Percentiles rank a stretch among this genome's conserved stretches.
Evolutionary conservation across 2,329 filamentous ascomycete species (phyloP).

Genomic region (Trichoderma lentiforme): DNA sequence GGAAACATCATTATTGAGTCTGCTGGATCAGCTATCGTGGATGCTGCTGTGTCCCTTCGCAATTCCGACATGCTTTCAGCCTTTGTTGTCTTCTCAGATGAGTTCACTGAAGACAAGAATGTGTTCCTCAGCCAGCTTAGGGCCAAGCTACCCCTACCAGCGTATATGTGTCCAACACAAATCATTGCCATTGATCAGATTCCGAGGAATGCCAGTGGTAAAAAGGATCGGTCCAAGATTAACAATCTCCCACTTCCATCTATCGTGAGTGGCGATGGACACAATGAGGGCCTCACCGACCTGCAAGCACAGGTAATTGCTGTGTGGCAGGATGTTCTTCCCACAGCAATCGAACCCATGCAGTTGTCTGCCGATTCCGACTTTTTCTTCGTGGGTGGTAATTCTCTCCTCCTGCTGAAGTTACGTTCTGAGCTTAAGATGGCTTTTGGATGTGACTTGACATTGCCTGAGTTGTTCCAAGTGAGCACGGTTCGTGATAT

Average conservation of each 20-base stretch:
- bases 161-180: background rate
- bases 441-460: background rate
- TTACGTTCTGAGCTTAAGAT: background rate
- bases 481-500: background rate
- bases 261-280: background rate
- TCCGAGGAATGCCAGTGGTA: background rate
- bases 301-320: background rate
- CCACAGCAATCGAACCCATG: background rate
- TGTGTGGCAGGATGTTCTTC: background rate
- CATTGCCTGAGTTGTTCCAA: background rate
- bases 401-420: background rate
- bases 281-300: background rate
- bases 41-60: background rate
- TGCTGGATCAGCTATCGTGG: background rate
- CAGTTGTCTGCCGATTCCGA: background rate
- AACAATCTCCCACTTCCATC: background rate
- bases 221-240: background rate
- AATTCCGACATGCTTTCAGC: background rate
- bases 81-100: background rate
- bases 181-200: background rate
- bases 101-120: background rate
- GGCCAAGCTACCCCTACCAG: background rate
- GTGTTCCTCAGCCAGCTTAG: background rate
- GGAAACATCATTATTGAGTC: background rate
- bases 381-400: background rate